phyloP scores from a whole-genome alignment of 2,329 filamentous ascomycete species.

The Massarina eburnea region DNA sequence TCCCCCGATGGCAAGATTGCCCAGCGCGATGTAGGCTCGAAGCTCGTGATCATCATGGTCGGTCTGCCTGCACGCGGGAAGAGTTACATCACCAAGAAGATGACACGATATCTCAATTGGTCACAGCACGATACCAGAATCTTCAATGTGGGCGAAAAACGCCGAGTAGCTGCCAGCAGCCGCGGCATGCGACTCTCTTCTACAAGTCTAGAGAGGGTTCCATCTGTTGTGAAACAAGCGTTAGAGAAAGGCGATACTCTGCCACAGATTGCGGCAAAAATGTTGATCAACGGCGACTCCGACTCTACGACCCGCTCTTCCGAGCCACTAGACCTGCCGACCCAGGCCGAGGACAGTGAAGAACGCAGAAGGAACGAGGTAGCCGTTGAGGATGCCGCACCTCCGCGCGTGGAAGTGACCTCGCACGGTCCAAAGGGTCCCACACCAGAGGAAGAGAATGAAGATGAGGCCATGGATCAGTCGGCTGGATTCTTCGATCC shows the following conservation, averaged over 20 bases:
- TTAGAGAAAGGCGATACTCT: constrained; percentile 31
- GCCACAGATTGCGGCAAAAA: constrained; percentile 53
- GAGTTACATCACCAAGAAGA: constrained; percentile 98
- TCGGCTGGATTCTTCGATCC: constrained; percentile 94
- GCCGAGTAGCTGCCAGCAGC: constrained; percentile 74
- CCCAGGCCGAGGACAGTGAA: constrained; percentile 22
- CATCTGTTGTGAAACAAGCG: constrained; percentile 25
- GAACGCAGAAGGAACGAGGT: constrained; percentile 13
- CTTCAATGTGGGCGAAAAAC: constrained; percentile 94
- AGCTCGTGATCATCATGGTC: constrained; percentile 98
- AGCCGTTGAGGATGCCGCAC: constrained; percentile 25
- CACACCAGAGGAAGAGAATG: constrained; percentile 29
- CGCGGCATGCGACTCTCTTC: constrained; percentile 44
- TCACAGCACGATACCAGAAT: constrained; percentile 93
- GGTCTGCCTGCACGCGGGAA: constrained; percentile 93
- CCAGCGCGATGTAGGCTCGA: constrained; percentile 89
- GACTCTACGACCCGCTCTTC: constrained; percentile 45
- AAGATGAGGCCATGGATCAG: constrained; percentile 71
- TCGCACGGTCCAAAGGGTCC: constrained; percentile 34
- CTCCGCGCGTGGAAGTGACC: constrained; percentile 35
- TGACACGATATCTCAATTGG: constrained; percentile 94
- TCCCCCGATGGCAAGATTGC: constrained; percentile 95
- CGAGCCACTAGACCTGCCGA: constrained; percentile 35
- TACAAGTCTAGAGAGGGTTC: constrained; percentile 29
- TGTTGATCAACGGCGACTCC: constrained; percentile 61